phyloP scores from a whole-genome alignment of 2,329 filamentous ascomycete genomes.

The Talaromyces sp. region DNA sequence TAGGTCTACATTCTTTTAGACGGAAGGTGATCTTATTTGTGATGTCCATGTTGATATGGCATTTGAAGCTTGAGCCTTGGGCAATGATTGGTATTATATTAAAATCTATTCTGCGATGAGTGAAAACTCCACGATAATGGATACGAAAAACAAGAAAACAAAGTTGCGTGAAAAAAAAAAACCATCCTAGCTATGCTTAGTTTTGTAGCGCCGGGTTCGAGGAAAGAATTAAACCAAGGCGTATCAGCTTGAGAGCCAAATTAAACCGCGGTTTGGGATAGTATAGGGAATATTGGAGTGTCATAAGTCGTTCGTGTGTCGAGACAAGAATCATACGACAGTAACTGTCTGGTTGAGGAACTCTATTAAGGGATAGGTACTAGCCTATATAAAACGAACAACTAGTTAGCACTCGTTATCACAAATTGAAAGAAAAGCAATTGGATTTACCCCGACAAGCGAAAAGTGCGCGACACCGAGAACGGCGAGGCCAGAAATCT shows the following conservation, averaged over 20 bases:
- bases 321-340: conserved; percentile 14
- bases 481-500: conserved; percentile 13
- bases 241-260: neutral
- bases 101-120: neutral
- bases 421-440: conserved; percentile 3
- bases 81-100: neutral
- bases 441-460: conserved; percentile 25
- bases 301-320: neutral
- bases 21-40: neutral
- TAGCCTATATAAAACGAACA: conserved; percentile 15
- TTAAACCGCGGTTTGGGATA: neutral
- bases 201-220: neutral
- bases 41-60: no score
- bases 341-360: conserved; percentile 21
- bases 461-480: conserved; percentile 25
- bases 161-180: neutral
- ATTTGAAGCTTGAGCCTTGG: neutral
- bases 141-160: neutral
- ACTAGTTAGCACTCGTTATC: neutral
- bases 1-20: neutral
- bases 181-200: neutral
- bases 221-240: neutral
- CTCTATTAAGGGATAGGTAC: conserved; percentile 19
- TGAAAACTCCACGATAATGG: neutral
- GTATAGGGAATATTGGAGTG: neutral